Conservation (phyloP, 1,139 yeast species). For the Scheffersomyces insectosa region DNA sequence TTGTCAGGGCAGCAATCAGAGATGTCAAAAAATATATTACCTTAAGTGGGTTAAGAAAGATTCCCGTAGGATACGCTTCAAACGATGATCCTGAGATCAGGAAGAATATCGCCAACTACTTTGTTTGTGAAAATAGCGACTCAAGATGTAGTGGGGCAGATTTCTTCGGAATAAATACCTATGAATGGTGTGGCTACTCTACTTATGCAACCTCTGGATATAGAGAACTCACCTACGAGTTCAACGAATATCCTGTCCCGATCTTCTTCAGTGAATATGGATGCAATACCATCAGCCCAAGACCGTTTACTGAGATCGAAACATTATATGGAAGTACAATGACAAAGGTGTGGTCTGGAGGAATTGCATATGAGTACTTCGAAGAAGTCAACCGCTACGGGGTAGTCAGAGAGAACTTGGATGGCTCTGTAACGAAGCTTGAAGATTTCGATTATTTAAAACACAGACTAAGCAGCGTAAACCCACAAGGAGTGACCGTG, state of each 20-base stretch:
- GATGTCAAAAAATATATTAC: slow-evolving; percentile 53
- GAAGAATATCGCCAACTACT: slow-evolving; percentile 45
- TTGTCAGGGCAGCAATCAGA: slow-evolving; percentile 62
- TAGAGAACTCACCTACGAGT: slow-evolving; percentile 52
- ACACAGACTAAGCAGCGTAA: slow-evolving; percentile 29
- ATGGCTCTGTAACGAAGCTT: slow-evolving; percentile 34
- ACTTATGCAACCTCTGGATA: slow-evolving; percentile 58
- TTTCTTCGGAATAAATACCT: slow-evolving; percentile 62
- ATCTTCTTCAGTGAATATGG: slow-evolving; percentile 65
- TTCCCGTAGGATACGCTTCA: slow-evolving; percentile 65
- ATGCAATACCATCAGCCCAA: slow-evolving; percentile 52
- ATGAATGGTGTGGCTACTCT: slow-evolving; percentile 70
- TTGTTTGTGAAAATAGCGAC: slow-evolving; percentile 44
- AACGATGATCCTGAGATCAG: slow-evolving; percentile 60
- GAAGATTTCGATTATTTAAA: slow-evolving; percentile 45
- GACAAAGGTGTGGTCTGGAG: slow-evolving; percentile 45
- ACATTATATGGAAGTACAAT: slow-evolving; percentile 36
- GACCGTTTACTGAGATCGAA: slow-evolving; percentile 56
- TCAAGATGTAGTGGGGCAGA: slow-evolving; percentile 33
- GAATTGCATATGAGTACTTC: slow-evolving; percentile 41
- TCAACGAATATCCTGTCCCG: slow-evolving; percentile 50
- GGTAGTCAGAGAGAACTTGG: slow-evolving; percentile 26
- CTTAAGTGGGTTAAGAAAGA: slow-evolving; percentile 40
- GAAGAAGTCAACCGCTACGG: slow-evolving; percentile 40
- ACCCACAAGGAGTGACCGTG: slow-evolving; percentile 29